Evolutionary conservation across 2,329 filamentous ascomycete species (phyloP).

Genomic region (Trichophyton rubrum): DNA sequence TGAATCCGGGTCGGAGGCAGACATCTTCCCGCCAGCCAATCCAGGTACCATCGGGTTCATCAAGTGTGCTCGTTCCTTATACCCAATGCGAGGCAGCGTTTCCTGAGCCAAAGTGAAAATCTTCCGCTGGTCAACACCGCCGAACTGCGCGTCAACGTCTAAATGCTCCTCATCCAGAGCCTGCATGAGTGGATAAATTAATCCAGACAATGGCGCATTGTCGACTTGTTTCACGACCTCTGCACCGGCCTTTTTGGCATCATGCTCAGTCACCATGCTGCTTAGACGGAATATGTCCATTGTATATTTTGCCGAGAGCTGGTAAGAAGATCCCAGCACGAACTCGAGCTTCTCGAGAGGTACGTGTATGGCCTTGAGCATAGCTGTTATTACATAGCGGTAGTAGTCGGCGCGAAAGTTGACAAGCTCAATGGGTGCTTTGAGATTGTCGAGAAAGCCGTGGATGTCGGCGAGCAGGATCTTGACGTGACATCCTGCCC

Average conservation of each 20-base stretch:
- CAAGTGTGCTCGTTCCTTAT: conserved; percentile 60
- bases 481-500: conserved; percentile 66
- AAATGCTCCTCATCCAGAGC: conserved; percentile 84
- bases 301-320: conserved; percentile 54
- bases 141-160: conserved; percentile 77
- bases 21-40: conserved; percentile 75
- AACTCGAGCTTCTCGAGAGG: conserved; percentile 61
- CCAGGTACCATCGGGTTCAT: conserved; percentile 88
- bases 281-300: conserved; percentile 79
- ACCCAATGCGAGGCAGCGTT: conserved; percentile 72
- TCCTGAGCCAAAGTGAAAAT: conserved; percentile 79
- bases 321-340: conserved; percentile 64
- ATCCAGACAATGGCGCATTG: conserved; percentile 59
- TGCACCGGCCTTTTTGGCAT: conserved; percentile 79
- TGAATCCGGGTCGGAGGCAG: conserved; percentile 46
- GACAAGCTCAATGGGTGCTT: conserved; percentile 71
- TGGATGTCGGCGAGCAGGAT: conserved; percentile 59
- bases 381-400: conserved; percentile 53
- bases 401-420: conserved; percentile 68
- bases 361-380: conserved; percentile 62
- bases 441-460: conserved; percentile 42
- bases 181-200: conserved; percentile 80
- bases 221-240: conserved; percentile 89
- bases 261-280: conserved; percentile 58
- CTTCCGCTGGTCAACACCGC: conserved; percentile 74